These are phyloP conservation scores for Grosmannia huntii DNA, from an alignment of 2,329 filamentous ascomycete species.

Conservation along the genomic window DNA sequence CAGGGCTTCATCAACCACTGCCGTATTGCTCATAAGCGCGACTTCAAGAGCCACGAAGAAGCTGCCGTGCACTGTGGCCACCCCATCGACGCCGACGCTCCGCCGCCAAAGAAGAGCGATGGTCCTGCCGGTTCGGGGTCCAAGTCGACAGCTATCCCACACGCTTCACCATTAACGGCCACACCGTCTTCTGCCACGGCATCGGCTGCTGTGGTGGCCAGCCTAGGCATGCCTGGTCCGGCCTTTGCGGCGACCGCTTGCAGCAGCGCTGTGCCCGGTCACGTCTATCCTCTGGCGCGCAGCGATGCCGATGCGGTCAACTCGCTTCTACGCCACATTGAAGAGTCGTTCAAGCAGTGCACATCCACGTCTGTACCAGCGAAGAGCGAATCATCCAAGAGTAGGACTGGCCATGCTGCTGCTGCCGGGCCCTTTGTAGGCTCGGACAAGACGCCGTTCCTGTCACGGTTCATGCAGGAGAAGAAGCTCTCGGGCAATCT, in stretches of 20 bases:
- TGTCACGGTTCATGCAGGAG: constrained; percentile 51
- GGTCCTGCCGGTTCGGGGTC: not conserved
- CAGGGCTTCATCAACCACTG: constrained; percentile 99
- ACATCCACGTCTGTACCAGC: constrained; percentile 17
- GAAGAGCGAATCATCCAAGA: not conserved
- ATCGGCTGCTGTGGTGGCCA: not conserved
- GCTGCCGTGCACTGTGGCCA: constrained; percentile 81
- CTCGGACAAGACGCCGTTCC: constrained; percentile 48
- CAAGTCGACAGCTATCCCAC: not conserved
- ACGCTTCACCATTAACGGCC: not conserved
- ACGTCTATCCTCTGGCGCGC: constrained; percentile 50
- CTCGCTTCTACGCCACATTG: constrained; percentile 38
- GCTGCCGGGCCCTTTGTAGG: constrained; percentile 29
- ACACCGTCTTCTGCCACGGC: constrained; percentile 1
- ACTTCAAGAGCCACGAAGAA: constrained; percentile 92
- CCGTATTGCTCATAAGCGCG: constrained; percentile 83
- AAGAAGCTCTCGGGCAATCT: constrained; percentile 51
- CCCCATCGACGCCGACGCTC: constrained; percentile 58
- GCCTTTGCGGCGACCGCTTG: not conserved
- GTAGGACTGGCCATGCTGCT: not conserved
- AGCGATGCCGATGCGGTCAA: constrained; percentile 41
- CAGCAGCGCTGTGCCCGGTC: constrained; percentile 26
- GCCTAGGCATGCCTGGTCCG: not conserved
- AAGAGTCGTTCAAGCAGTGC: constrained; percentile 39
- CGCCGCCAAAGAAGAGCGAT: constrained; percentile 17